A percentile compares a stretch with the other conserved stretches of the same genome.
phyloP scores from a whole-genome alignment of 2,329 filamentous ascomycete genomes.

The Fusarium paranaense region DNA sequence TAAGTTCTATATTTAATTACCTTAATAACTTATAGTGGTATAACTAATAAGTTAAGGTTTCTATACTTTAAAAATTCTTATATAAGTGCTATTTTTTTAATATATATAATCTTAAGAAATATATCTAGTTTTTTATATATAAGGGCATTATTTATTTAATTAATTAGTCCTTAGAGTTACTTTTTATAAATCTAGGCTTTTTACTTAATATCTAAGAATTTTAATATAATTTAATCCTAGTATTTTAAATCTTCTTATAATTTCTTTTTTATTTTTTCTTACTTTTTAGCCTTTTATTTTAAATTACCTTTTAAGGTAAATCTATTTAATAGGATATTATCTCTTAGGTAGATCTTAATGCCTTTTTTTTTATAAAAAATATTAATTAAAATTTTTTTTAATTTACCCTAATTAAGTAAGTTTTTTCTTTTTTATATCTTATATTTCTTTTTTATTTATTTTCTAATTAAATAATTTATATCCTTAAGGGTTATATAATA shows the following conservation, averaged over 20 bases:
- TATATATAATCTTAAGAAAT: background rate
- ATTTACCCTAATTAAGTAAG: background rate
- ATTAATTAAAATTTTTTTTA: background rate
- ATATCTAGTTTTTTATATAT: background rate
- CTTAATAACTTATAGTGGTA: too few species aligned
- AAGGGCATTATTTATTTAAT: background rate
- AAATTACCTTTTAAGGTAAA: background rate
- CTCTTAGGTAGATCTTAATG: background rate
- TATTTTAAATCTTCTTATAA: background rate
- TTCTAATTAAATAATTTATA: background rate
- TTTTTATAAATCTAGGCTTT: background rate
- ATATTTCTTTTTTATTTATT: background rate
- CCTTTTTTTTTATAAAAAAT: too few species aligned
- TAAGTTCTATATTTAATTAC: background rate
- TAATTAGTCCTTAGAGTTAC: background rate
- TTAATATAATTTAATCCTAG: background rate
- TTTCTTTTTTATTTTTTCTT: background rate
- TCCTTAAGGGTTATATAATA: too few species aligned
- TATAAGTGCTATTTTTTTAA: background rate
- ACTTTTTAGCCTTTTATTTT: background rate
- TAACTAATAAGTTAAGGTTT: too few species aligned
- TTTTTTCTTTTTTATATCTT: background rate
- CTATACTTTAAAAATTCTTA: background rate
- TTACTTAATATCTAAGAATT: background rate
- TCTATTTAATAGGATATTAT: background rate